Percentiles rank a stretch among this genome's conserved stretches.
These are phyloP conservation scores for Lodderomyces parapsilosis DNA, from an alignment of 1,139 yeast genomes.

Conservation along the genomic window DNA sequence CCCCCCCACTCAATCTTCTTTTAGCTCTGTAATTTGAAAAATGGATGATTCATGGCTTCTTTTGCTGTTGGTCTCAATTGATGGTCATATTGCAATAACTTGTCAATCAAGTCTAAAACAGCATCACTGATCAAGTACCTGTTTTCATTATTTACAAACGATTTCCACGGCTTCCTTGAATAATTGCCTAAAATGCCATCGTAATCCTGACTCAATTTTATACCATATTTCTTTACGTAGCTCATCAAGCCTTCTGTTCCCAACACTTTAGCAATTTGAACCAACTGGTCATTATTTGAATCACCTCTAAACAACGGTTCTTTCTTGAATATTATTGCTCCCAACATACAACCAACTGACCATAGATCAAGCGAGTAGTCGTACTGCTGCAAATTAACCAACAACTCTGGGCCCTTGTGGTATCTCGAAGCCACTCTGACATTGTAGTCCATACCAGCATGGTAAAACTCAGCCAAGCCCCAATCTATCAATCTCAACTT, in stretches of 20 bases:
- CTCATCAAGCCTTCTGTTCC: constrained; percentile 68
- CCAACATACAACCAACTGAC: constrained; percentile 82
- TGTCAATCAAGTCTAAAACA: constrained; percentile 63
- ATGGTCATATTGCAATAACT: constrained; percentile 67
- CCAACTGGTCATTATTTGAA: constrained; percentile 76
- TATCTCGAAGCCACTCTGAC: constrained; percentile 80
- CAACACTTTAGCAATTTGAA: constrained; percentile 72
- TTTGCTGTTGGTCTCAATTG: constrained; percentile 72
- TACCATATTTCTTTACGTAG: constrained; percentile 61
- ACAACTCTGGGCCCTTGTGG: constrained; percentile 78
- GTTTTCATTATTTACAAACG: constrained; percentile 54
- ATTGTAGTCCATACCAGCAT: constrained; percentile 74
- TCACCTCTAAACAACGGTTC: constrained; percentile 82
- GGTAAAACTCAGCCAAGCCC: constrained; percentile 85
- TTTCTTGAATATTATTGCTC: constrained; percentile 71
- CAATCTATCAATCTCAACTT: constrained; percentile 74
- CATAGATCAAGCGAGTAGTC: constrained; percentile 78
- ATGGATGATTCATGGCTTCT: constrained; percentile 70
- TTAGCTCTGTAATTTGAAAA: constrained; percentile 27
- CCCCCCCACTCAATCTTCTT: not conserved
- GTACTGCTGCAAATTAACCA: constrained; percentile 71
- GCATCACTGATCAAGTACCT: constrained; percentile 59
- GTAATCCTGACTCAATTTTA: constrained; percentile 62
- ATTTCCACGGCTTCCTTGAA: constrained; percentile 65
- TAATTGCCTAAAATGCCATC: constrained; percentile 67